Evolutionary conservation across 495 filamentous ascomycete genomes (phyloP), one percentile per base, ranked within the genome.

Genomic region (Margaritispora aquatica): DNA sequence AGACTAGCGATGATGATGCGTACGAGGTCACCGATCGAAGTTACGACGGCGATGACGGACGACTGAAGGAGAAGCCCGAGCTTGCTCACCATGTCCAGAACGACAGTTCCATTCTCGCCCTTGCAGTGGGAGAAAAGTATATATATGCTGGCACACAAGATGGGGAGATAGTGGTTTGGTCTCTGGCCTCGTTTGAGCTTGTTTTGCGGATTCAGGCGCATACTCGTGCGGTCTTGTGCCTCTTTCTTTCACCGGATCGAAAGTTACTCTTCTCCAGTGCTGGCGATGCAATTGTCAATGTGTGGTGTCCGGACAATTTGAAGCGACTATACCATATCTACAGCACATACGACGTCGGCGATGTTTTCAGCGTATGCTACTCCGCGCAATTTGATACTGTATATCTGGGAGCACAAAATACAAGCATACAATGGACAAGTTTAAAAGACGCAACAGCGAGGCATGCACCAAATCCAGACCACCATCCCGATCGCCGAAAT

Each of bases 371-470:
- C 59, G 83, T 96, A 50, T 87, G 85, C 2, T 97, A 95, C 72
- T 96, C 92, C 1, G 72, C 84, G 2, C 80, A 77, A 57, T 76
- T 88, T 61, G 78, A 93, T 66, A 96, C 88, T 0, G 81, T 94
- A 13, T 98, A 96, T 74, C 82, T 96, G 46, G 94, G 94, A 38
- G 89, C 90, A 10, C 95, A 97, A 68, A 97, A 97, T 63, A 96
- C 92, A 27, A 89, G 87, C 41, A 95, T 98, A 44, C 92, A 96
- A 67, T 85, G 79, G 77, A 71, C 75, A 51, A 71, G 70, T 61
- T 65, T 84, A 22, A 77, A 78, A 54, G 75, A 80, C 23, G 68
- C 74, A 3, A 62, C 57, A 36, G 71, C 77, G 21, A 76, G 78
- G 24, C 79, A 83, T n/a, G 71, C 75, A 1, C 83, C 86, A 46